Base-by-base conservation (phyloP, 768 basidiomycete species). In the Amanita molliuscula region DNA sequence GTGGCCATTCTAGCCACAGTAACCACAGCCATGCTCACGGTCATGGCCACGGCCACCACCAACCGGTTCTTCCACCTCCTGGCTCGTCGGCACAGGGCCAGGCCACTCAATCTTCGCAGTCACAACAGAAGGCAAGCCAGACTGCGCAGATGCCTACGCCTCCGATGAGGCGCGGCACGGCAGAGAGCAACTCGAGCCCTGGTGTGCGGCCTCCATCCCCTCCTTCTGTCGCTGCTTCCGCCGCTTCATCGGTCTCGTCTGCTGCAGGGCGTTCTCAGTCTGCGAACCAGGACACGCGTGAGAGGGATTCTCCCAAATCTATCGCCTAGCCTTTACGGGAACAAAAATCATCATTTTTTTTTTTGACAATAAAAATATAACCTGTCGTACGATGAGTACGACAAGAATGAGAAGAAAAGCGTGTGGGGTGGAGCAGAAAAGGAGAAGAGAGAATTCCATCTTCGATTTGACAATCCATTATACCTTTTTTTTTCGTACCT, bases 241-340 rank as follows among this genome's bases (percentile, higher is more conserved):
- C 31, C 9, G 11, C 31, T 31, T 31, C 31, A 10, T 31, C 31
- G 31, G 4, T 13, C 31, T 31, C 31, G 31, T 31, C 31, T 31
- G 31, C 31, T 31, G 31, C 31, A 13, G 31, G 31, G 0, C 46
- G 34, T 13, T 10, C 46, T n/a, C 33, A 26, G 4, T 47, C 46
- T 13, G 29, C 31, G 2, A 28, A 26, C 5, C 25, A 41, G 7
- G 48, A 49, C 8, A 23, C 35, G 16, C 25, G 48, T 18, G 48
- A 49, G 5, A 40, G 48, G 36, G 48, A 49, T 18, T 49, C 48
- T 11, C 48, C 48, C 15, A 41, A 41, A 29, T 49, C 48, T n/a
- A 29, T 41, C 4, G 48, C 40, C 4, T 49, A 25, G 33, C 11
- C 28, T 31, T 1, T 31, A 10, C 29, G 9, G 29, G 10, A 31